Percentiles rank a stretch among this genome's conserved stretches.
phyloP scores from a whole-genome alignment of 1,284 basidiomycete species.

The Ganoderma resinaceum region DNA sequence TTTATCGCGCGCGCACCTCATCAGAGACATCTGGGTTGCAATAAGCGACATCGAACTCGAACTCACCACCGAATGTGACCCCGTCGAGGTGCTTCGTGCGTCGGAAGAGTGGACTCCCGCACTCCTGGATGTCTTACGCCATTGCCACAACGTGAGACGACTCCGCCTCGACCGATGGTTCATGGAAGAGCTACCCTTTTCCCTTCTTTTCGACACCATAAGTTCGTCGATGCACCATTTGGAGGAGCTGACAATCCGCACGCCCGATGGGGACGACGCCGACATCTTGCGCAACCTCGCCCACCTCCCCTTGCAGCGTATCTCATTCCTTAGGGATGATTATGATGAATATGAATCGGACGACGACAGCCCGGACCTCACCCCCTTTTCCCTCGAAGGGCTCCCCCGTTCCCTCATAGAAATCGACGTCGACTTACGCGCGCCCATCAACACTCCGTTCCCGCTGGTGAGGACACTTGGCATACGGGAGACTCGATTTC shows the following conservation, averaged over 20 bases:
- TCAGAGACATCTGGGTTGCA: neutral
- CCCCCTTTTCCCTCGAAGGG: neutral
- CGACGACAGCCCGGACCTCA: neutral
- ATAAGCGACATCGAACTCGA: neutral
- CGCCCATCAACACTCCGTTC: neutral
- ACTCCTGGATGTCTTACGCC: neutral
- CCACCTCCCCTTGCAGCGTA: neutral
- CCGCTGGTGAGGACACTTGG: neutral
- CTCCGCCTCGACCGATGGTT: conserved; percentile 9
- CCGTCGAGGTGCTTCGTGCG: no score
- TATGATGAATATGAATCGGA: no score
- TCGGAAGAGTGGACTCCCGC: neutral
- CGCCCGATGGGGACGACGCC: neutral
- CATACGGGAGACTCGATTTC: neutral
- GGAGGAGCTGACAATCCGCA: neutral
- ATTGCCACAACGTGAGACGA: neutral
- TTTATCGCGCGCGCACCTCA: neutral
- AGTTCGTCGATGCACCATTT: neutral
- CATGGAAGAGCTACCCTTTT: neutral
- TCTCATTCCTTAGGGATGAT: neutral
- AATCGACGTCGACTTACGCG: neutral
- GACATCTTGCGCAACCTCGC: neutral
- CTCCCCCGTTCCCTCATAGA: neutral
- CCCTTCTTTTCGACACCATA: neutral
- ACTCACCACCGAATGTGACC: no score